These are phyloP conservation scores for Trichoderma polysporum DNA, from an alignment of 2,329 filamentous ascomycete species.

Conservation along the genomic window DNA sequence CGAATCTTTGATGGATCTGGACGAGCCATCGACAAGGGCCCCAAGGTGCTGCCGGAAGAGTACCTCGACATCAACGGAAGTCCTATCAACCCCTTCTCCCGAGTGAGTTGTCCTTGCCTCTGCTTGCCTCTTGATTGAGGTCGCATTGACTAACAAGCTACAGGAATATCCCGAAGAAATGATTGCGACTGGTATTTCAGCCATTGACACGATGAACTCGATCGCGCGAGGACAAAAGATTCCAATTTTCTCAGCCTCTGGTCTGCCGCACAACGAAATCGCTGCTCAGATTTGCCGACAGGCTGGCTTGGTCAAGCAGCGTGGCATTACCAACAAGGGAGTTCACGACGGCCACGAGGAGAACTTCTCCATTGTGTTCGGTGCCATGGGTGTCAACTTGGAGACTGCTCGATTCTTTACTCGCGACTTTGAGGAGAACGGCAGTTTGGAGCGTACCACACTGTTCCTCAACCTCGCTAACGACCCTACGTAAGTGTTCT, in stretches of 20 bases:
- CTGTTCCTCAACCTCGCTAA: slow-evolving; percentile 99
- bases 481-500: slow-evolving; percentile 81
- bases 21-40: slow-evolving; percentile 97
- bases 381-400: slow-evolving; percentile 99
- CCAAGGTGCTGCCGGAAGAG: slow-evolving; percentile 95
- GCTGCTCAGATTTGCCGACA: slow-evolving; percentile 98
- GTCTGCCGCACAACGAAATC: slow-evolving; percentile 99
- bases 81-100: slow-evolving; percentile 96
- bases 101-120: slow-evolving; percentile 53
- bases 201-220: slow-evolving; percentile 97
- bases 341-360: slow-evolving; percentile 96
- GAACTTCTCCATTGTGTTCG: slow-evolving; percentile 99
- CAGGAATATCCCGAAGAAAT: slow-evolving; percentile 99
- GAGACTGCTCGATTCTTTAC: slow-evolving; percentile 99
- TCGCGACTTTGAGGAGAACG: slow-evolving; percentile 97
- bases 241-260: slow-evolving; percentile 96
- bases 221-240: slow-evolving; percentile 99
- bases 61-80: slow-evolving; percentile 99
- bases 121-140: not conserved
- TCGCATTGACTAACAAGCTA: not conserved
- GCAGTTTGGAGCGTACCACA: slow-evolving; percentile 94
- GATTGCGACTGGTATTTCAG: slow-evolving; percentile 99
- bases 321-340: slow-evolving; percentile 84
- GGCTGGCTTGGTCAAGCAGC: slow-evolving; percentile 79
- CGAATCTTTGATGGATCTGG: slow-evolving; percentile 98